phyloP scores from a whole-genome alignment of 2,329 filamentous ascomycete genomes.

The Neopestalotiopsis sp. region DNA sequence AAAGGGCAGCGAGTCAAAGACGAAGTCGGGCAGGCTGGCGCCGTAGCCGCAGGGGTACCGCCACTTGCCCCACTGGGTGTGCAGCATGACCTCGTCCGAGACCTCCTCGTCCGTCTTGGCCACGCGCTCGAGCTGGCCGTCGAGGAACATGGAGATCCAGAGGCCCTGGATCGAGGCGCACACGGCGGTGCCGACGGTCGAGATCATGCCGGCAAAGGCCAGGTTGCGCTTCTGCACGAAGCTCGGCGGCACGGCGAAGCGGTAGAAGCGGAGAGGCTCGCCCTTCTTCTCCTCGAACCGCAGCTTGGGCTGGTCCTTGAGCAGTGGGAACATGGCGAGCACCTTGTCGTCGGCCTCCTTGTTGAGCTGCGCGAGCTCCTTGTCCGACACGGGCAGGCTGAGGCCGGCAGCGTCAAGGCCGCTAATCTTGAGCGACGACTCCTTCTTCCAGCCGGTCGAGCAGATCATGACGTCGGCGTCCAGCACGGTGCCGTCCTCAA shows the following conservation, averaged over 20 bases:
- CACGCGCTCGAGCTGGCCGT: slow-evolving; percentile 42
- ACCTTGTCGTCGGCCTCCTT: slow-evolving; percentile 50
- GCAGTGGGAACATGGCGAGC: slow-evolving; percentile 49
- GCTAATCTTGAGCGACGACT: slow-evolving; percentile 48
- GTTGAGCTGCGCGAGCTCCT: slow-evolving; percentile 9
- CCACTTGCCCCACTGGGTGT: slow-evolving; percentile 57
- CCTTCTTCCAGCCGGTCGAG: slow-evolving; percentile 59
- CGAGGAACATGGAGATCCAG: slow-evolving; percentile 61
- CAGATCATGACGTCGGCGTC: slow-evolving; percentile 55
- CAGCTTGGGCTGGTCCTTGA: slow-evolving; percentile 43
- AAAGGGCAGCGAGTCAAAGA: slow-evolving; percentile 65
- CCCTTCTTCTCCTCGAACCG: slow-evolving; percentile 19
- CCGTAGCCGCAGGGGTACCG: slow-evolving; percentile 60
- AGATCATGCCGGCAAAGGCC: slow-evolving; percentile 50
- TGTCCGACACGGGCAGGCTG: slow-evolving; percentile 14
- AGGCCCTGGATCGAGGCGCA: slow-evolving; percentile 51
- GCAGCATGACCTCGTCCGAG: slow-evolving; percentile 49
- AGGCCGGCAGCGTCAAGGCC: slow-evolving; percentile 17
- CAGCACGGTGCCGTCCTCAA: slow-evolving; percentile 48
- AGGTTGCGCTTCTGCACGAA: slow-evolving; percentile 44
- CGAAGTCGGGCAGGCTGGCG: slow-evolving; percentile 55
- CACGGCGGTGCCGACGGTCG: slow-evolving; percentile 46
- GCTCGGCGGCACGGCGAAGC: slow-evolving; percentile 47
- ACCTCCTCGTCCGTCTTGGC: slow-evolving; percentile 17
- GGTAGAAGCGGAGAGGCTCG: slow-evolving; percentile 28